These are phyloP conservation scores for Metschnikowia chrysomelidarum DNA, from an alignment of 805 yeast genomes.

Conservation along the genomic window DNA sequence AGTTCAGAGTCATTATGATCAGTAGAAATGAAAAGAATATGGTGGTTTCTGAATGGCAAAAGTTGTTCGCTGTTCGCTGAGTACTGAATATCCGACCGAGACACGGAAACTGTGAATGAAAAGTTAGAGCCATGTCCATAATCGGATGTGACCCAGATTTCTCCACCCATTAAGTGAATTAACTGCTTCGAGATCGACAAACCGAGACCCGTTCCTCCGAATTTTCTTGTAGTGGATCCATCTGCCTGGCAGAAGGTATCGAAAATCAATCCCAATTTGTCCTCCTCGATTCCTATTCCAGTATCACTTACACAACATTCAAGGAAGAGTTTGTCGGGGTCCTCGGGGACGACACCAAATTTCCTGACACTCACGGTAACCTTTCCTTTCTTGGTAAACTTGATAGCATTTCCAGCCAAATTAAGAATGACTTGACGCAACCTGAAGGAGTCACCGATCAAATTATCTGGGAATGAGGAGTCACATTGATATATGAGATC, in stretches of 20 bases:
- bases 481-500: constrained; percentile 81
- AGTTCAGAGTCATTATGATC: constrained; percentile 53
- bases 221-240: constrained; percentile 88
- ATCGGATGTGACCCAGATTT: constrained; percentile 82
- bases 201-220: constrained; percentile 92
- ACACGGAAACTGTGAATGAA: constrained; percentile 76
- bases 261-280: constrained; percentile 79
- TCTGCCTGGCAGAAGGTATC: constrained; percentile 93
- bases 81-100: constrained; percentile 63
- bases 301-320: constrained; percentile 89
- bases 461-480: constrained; percentile 81
- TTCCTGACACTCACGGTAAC: constrained; percentile 74
- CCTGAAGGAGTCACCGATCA: constrained; percentile 87
- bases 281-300: constrained; percentile 86
- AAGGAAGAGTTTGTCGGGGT: constrained; percentile 48
- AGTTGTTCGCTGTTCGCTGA: constrained; percentile 65
- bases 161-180: constrained; percentile 91
- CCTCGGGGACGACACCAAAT: constrained; percentile 34
- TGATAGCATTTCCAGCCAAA: constrained; percentile 86
- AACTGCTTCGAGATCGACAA: constrained; percentile 83
- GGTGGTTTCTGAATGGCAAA: constrained; percentile 68
- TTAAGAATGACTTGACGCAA: constrained; percentile 83
- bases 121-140: constrained; percentile 82
- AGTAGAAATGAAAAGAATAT: constrained; percentile 67
- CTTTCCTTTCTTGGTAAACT: constrained; percentile 79